Percentiles rank a stretch among this genome's conserved stretches.
Conservation (phyloP, 139 green algal species). For the Coelastrella sp. region DNA sequence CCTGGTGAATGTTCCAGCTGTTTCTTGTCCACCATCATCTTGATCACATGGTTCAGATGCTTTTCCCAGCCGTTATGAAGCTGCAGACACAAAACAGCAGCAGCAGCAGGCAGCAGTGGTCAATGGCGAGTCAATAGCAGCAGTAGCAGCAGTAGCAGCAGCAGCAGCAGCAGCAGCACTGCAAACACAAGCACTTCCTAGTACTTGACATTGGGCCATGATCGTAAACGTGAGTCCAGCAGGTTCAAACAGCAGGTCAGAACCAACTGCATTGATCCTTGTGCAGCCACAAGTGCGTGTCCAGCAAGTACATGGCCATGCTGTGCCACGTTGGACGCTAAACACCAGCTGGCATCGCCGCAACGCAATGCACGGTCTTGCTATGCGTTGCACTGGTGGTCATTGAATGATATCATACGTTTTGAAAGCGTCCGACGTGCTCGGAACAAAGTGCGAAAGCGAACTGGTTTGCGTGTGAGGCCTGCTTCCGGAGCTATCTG, state of each 20-base stretch:
- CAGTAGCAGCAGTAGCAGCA: not conserved
- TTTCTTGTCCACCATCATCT: slow-evolving; percentile 38
- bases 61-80: slow-evolving; percentile 18
- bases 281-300: too few species aligned
- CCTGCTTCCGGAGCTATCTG: not conserved
- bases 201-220: not conserved
- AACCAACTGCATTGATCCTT: too few species aligned
- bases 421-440: not conserved
- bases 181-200: not conserved
- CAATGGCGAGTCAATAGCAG: not conserved
- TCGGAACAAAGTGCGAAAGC: not conserved
- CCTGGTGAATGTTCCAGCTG: slow-evolving; percentile 24
- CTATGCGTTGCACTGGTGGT: not conserved
- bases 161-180: not conserved
- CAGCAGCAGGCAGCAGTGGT: not conserved
- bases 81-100: not conserved
- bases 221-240: not conserved
- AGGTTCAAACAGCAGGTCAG: not conserved
- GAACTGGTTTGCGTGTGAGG: not conserved
- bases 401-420: not conserved
- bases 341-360: too few species aligned
- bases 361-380: too few species aligned
- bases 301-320: too few species aligned
- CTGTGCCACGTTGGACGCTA: too few species aligned
- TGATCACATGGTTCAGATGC: not conserved